phyloP scores from a whole-genome alignment of 768 basidiomycete genomes.

The Psilocybe cyanescens region DNA sequence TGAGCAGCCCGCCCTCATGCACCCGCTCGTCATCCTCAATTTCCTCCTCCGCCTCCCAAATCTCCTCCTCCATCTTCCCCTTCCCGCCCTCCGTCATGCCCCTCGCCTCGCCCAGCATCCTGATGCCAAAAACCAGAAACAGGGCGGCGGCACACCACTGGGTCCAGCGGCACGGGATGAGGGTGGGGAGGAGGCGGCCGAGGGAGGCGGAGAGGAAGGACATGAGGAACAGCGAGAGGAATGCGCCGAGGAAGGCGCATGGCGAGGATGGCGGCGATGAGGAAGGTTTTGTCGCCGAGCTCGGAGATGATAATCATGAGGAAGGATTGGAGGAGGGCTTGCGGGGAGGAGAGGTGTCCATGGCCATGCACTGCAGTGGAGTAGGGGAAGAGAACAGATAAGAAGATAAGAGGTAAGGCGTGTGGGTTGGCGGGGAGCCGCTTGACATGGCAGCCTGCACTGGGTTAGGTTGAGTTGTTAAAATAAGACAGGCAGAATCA shows the following conservation, averaged over 20 bases:
- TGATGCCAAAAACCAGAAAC: conserved; percentile 94
- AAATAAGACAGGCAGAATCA: too few species aligned
- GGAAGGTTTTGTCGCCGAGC: conserved; percentile 83
- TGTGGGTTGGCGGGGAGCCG: too few species aligned
- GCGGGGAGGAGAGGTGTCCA: too few species aligned
- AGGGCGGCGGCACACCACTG: conserved; percentile 70
- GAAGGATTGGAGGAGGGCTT: too few species aligned
- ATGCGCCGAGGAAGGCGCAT: conserved; percentile 81
- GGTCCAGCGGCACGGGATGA: conserved; percentile 75
- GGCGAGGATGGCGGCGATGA: conserved; percentile 81
- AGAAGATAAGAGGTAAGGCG: too few species aligned
- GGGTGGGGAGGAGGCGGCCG: conserved; percentile 84
- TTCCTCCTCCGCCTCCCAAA: conserved; percentile 94
- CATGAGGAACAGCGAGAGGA: too few species aligned
- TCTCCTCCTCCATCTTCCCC: conserved; percentile 87
- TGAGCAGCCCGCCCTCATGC: conserved; percentile 69
- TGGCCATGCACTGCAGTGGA: too few species aligned
- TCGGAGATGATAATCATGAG: too few species aligned
- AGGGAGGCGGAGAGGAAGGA: conserved; percentile 78
- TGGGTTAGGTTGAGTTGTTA: too few species aligned
- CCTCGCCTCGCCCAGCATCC: conserved; percentile 87
- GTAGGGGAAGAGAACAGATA: too few species aligned
- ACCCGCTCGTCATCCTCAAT: conserved; percentile 22
- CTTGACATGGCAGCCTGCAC: too few species aligned
- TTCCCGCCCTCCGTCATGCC: conserved; percentile 72